A percentile compares a stretch with the other conserved stretches of the same genome.
phyloP scores from a whole-genome alignment of 2,329 filamentous ascomycete species.

The Calonectria fujianensis region DNA sequence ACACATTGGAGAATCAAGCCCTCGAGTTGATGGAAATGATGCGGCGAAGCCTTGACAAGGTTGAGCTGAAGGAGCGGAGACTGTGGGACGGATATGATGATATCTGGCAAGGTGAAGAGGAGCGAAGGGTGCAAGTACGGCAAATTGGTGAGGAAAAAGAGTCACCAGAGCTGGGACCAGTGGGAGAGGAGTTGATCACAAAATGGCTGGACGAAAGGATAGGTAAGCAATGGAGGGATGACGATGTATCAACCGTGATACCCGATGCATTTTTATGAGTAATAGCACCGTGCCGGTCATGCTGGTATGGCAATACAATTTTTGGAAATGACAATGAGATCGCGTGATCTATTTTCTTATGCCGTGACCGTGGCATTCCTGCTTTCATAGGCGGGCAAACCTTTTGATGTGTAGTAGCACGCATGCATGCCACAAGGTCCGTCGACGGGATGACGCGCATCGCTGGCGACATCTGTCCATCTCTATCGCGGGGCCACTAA shows the following conservation, averaged over 20 bases:
- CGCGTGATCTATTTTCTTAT: constrained; percentile 13
- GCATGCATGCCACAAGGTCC: constrained; percentile 26
- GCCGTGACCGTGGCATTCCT: constrained; percentile 19
- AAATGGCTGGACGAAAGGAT: constrained; percentile 57
- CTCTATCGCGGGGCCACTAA: constrained; percentile 38
- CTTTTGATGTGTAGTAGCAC: constrained; percentile 1
- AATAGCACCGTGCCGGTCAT: not conserved
- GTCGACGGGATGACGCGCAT: constrained; percentile 19
- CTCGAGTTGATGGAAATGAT: constrained; percentile 68
- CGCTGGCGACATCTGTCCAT: constrained; percentile 25
- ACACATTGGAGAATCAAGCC: constrained; percentile 69
- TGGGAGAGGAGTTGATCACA: constrained; percentile 57
- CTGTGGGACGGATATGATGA: constrained; percentile 64
- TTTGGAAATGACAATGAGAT: constrained; percentile 8
- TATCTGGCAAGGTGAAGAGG: constrained; percentile 58
- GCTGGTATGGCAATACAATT: not conserved
- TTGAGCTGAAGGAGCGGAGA: constrained; percentile 66
- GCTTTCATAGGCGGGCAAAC: constrained; percentile 5
- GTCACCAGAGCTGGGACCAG: constrained; percentile 53
- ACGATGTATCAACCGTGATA: not conserved
- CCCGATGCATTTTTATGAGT: constrained; percentile 4
- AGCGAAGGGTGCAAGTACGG: constrained; percentile 61
- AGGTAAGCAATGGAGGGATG: not conserved
- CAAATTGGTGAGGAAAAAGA: constrained; percentile 60
- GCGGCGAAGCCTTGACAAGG: constrained; percentile 67